Evolutionary conservation across 2,329 filamentous ascomycete species (phyloP), one percentile per base, ranked within the genome.

Genomic region (Arthrobotrys entomopaga): DNA sequence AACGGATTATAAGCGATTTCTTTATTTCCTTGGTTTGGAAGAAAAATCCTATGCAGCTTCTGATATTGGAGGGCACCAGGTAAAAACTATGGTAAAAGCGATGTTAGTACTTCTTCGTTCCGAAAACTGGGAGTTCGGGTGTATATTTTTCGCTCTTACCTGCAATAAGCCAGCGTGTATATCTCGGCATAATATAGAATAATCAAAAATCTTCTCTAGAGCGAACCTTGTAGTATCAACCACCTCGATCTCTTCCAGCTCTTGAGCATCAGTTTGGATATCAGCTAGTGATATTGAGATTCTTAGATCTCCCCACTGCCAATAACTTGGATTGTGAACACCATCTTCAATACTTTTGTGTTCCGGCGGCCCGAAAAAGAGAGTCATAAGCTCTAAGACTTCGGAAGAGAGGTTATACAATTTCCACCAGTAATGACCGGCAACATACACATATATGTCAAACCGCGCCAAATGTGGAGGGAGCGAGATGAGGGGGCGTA

Each of bases 11-110:
- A 1, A 1, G 34, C 22, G 11, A 59, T 48, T 11, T 26, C 42
- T 13, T 59, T 59, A 16, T 43, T 11, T 16, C 34, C 48, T 48
- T 59, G 56, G 42, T 59, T 59, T 46, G 56, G 56, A 19, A 59
- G 22, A 15, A 59, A 46, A 1, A 59, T 59, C 19, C 56, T 59
- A 11, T 59, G 16, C 6, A 59, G 40, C 3, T 3, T n/a, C 26
- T 48, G 56, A 19, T 48, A 59, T 1, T 15, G n/a, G 8, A 22
- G n/a, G 15, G 56, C 56, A 7, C 40, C 16, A 16, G 56, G 42
- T 16, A 48, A 16, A 20, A 59, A 48, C 56, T 59, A 19, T 5
- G 26, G 29, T 2, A 7, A 16, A 34, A 26, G 20, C 3, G 10
- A 34, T 34, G 29, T 58, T 58, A 58, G 24, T 29, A 4, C 16